Base-by-base conservation (phyloP, 495 filamentous ascomycete genomes). In the Penicillium alfredii region DNA sequence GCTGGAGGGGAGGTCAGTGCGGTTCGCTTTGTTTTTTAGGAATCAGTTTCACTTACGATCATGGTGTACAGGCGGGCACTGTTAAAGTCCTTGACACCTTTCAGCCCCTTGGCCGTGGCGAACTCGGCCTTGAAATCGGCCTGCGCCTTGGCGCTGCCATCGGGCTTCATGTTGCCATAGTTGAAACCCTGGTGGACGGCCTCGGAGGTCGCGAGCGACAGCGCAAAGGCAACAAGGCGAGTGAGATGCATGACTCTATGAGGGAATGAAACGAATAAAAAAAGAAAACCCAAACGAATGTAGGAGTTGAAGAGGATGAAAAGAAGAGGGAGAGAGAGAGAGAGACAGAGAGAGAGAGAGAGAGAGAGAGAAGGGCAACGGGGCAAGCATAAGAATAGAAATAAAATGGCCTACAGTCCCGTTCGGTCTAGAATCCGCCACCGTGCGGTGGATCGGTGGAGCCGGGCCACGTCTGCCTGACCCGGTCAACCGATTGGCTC, bases 161-260 rank as follows among this genome's bases (percentile, higher is more conserved):
- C 77, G 20, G 61, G 72, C 61, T 72, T 62, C 49, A 71, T 75
- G 16, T 75, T 59, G 51, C 84, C 87, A 51, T 88, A 86, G 73
- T 92, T 93, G 76, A 94, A 93, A 44, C 88, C 88, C 47, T 82
- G 70, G 48, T 58, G 68, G 42, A 64, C 72, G 35, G 73, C 71
- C 39, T 68, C 53, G 18, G 68, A 45, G 33, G 63, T 40, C n/a
- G 62, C 55, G 28, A 72, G 41, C 24, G 63, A 57, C 41, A 72
- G 53, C 28, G 71, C 68, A 14, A 74, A 55, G 20, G 61, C 63
- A 35, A 72, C 47, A 32, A 69, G 44, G 27, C 58, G 57, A 21
- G 61, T 52, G 24, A 65, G 45, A 34, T 58, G 51, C 46, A 69
- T 60, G 42, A 40, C n/a, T n/a, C n/a, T n/a, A 33, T 3, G 13